These are phyloP conservation scores for Phialemonium atrogriseum DNA, from an alignment of 2,329 filamentous ascomycete species.

Conservation along the genomic window DNA sequence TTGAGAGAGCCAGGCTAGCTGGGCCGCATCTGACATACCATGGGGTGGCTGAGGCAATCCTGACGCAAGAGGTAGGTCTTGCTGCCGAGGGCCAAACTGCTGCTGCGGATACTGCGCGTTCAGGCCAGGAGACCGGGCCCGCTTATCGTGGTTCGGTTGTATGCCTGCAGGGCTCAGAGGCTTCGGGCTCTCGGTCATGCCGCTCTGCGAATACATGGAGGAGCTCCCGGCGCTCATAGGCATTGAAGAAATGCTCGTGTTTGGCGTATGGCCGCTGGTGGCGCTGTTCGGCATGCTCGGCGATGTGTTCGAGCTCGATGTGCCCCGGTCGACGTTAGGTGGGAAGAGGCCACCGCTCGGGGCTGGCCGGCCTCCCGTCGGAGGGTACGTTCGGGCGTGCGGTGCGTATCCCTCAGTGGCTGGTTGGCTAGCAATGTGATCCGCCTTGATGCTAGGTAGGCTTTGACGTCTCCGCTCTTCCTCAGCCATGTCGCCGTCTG, in stretches of 20 bases:
- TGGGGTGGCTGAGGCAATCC: conserved; percentile 17
- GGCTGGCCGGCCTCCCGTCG: conserved; percentile 46
- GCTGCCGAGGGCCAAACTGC: conserved; percentile 34
- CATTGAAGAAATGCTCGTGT: conserved; percentile 40
- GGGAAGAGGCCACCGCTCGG: conserved; percentile 53
- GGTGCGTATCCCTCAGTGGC: conserved; percentile 43
- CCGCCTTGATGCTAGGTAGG: conserved; percentile 66
- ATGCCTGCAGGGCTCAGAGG: conserved; percentile 60
- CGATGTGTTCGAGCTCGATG: conserved; percentile 47
- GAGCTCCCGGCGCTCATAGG: conserved; percentile 37
- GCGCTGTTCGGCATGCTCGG: conserved; percentile 37
- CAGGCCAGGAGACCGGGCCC: conserved; percentile 27
- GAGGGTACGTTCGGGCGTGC: conserved; percentile 74
- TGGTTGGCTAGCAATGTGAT: conserved; percentile 50
- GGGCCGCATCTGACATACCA: conserved; percentile 24
- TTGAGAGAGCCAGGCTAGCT: conserved; percentile 18
- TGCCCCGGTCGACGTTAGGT: conserved; percentile 48
- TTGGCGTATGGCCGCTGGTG: conserved; percentile 34
- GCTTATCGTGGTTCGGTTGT: conserved; percentile 47
- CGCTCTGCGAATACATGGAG: conserved; percentile 61
- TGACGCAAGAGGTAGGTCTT: conserved; percentile 11
- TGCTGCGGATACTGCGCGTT: conserved; percentile 57
- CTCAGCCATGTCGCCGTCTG: conserved; percentile 52
- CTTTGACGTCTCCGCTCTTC: conserved; percentile 57
- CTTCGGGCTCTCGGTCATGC: conserved; percentile 81